phyloP scores from a whole-genome alignment of 2,329 filamentous ascomycete genomes.

The Penicillium griseofulvum region DNA sequence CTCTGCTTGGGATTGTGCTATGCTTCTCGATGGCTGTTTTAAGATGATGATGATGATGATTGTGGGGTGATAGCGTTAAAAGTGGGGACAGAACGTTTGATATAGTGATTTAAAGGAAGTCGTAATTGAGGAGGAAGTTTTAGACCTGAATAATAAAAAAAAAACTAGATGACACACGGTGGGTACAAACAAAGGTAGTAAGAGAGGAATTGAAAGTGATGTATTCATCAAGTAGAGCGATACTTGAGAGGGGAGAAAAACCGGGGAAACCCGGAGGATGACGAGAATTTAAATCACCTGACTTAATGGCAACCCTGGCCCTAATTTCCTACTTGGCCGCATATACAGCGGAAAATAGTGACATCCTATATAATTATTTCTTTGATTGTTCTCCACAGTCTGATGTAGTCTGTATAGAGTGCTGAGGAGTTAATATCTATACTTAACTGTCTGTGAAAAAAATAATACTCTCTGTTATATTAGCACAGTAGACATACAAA shows the following conservation, averaged over 20 bases:
- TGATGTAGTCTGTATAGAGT: not conserved
- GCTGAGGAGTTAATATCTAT: not conserved
- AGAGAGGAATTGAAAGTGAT: constrained; percentile 11
- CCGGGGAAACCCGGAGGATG: constrained; percentile 15
- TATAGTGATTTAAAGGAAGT: not conserved
- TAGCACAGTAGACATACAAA: not conserved
- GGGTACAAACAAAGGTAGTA: constrained; percentile 4
- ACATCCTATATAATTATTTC: not conserved
- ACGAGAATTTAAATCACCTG: constrained; percentile 7
- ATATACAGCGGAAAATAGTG: not conserved
- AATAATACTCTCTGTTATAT: not conserved
- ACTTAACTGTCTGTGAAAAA: not conserved
- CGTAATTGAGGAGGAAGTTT: not conserved
- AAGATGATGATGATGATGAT: constrained; percentile 18
- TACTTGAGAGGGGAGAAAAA: constrained; percentile 8
- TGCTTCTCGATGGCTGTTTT: constrained; percentile 5
- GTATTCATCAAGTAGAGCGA: constrained; percentile 16
- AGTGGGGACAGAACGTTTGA: constrained; percentile 16
- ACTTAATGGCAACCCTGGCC: constrained; percentile 6
- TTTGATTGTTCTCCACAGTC: constrained; percentile 1
- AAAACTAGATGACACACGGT: not conserved
- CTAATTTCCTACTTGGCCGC: constrained; percentile 2
- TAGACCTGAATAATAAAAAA: not conserved
- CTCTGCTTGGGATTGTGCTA: constrained; percentile 12
- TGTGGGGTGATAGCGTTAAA: constrained; percentile 22